phyloP scores from a whole-genome alignment of 2,329 filamentous ascomycete species.

The Exophiala dermatitidis region DNA sequence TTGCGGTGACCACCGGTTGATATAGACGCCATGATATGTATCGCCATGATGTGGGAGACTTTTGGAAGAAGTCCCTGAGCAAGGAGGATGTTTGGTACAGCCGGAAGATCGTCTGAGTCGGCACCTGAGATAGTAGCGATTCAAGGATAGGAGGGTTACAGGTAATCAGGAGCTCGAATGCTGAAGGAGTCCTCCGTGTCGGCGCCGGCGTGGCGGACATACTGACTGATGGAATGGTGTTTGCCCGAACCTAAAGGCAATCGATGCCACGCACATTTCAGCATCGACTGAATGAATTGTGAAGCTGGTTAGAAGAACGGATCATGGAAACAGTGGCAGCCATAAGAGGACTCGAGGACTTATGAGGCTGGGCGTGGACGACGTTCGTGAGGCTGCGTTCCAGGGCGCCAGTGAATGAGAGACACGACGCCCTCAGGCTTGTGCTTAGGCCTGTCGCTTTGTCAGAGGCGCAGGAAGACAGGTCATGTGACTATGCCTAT shows the following conservation, averaged over 20 bases:
- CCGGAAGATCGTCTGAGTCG: constrained; percentile 50
- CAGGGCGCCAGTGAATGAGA: no score
- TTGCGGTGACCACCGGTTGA: constrained; percentile 32
- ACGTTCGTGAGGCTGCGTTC: no score
- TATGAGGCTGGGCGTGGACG: background rate
- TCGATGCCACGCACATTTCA: constrained; percentile 11
- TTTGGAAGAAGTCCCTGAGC: constrained; percentile 48
- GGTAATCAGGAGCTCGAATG: constrained; percentile 50
- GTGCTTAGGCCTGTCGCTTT: no score
- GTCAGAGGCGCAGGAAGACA: no score
- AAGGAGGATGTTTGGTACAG: constrained; percentile 53
- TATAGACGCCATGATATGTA: constrained; percentile 52
- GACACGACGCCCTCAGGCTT: no score
- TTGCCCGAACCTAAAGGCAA: background rate
- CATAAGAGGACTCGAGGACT: background rate
- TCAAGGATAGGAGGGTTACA: constrained; percentile 53
- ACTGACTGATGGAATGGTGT: constrained; percentile 4
- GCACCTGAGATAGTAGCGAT: constrained; percentile 51
- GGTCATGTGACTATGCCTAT: no score
- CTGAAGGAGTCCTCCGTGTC: constrained; percentile 29
- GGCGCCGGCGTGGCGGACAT: constrained; percentile 11
- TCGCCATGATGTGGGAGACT: constrained; percentile 56
- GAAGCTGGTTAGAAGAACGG: no score
- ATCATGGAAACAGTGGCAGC: no score
- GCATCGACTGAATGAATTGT: background rate